Evolutionary conservation across 2,329 filamentous ascomycete species (phyloP).

Genomic region (Aplosporella prunicola): DNA sequence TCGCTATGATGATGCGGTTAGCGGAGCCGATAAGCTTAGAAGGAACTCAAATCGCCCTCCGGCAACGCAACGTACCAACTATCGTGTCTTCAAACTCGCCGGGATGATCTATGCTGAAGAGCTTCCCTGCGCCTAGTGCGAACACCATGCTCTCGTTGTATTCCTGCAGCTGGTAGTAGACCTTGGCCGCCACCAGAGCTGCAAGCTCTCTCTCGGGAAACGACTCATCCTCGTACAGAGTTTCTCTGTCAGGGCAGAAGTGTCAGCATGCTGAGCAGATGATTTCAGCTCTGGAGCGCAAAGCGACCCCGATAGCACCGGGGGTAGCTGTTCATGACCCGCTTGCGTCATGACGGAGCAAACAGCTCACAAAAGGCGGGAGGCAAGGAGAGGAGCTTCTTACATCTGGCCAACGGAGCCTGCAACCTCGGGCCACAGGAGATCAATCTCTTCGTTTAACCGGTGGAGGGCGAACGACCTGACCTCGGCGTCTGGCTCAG

Average conservation of each 20-base stretch:
- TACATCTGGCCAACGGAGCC: slow-evolving; percentile 90
- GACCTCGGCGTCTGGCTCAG: slow-evolving; percentile 88
- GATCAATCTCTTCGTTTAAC: slow-evolving; percentile 92
- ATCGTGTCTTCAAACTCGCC: slow-evolving; percentile 99
- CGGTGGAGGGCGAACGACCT: slow-evolving; percentile 92
- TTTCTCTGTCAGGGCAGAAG: slow-evolving; percentile 56
- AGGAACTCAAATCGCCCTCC: background rate
- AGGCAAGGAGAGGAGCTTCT: slow-evolving; percentile 28
- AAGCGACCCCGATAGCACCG: no score
- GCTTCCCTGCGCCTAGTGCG: slow-evolving; percentile 84
- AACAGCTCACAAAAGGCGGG: background rate
- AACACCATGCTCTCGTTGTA: slow-evolving; percentile 99
- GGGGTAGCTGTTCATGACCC: no score
- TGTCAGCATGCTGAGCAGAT: slow-evolving; percentile 7
- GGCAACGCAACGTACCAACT: slow-evolving; percentile 50
- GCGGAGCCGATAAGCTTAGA: background rate
- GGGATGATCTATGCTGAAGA: slow-evolving; percentile 83
- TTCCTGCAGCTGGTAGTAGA: slow-evolving; percentile 97
- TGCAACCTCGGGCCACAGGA: slow-evolving; percentile 95
- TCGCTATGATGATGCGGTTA: slow-evolving; percentile 43
- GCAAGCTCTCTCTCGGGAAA: slow-evolving; percentile 93
- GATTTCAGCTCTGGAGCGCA: no score
- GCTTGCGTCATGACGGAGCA: background rate
- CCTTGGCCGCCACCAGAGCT: slow-evolving; percentile 89
- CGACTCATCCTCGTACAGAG: slow-evolving; percentile 89